phyloP scores from a whole-genome alignment of 768 basidiomycete species.

The Boletus rufocinnamomeus region DNA sequence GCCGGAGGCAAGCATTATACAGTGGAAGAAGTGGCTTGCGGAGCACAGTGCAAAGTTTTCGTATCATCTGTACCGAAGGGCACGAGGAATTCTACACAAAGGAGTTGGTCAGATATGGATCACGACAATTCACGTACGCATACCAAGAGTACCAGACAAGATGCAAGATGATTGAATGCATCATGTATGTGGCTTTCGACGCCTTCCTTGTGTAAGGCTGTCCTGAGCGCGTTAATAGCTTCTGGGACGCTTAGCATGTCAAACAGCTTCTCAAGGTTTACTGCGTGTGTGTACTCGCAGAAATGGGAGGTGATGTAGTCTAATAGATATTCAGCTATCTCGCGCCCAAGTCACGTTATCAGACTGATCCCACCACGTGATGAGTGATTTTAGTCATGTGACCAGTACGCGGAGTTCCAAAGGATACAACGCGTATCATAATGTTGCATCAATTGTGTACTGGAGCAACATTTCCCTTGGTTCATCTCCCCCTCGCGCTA shows the following conservation, averaged over 20 bases:
- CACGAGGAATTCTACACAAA: constrained; percentile 40
- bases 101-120: not conserved
- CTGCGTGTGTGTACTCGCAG: not conserved
- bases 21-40: constrained; percentile 46
- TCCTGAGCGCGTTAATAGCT: constrained; percentile 37
- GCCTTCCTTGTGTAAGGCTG: constrained; percentile 30
- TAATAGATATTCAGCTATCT: no score
- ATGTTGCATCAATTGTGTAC: constrained; percentile 3
- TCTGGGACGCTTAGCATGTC: constrained; percentile 29
- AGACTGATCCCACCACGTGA: constrained; percentile 22
- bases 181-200: constrained; percentile 35
- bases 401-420: constrained; percentile 29
- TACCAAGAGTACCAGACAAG: constrained; percentile 47
- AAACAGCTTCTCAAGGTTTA: not conserved
- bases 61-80: constrained; percentile 39
- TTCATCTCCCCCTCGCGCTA: constrained; percentile 8
- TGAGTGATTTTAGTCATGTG: constrained; percentile 32
- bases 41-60: constrained; percentile 42
- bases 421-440: constrained; percentile 16
- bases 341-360: constrained; percentile 12
- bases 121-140: constrained; percentile 19
- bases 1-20: constrained; percentile 41
- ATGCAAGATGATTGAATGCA: constrained; percentile 42
- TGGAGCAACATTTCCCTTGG: constrained; percentile 5
- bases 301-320: not conserved